Evolutionary conservation across 495 filamentous ascomycete genomes (phyloP).

Genomic region (Cetradonia linearis): DNA sequence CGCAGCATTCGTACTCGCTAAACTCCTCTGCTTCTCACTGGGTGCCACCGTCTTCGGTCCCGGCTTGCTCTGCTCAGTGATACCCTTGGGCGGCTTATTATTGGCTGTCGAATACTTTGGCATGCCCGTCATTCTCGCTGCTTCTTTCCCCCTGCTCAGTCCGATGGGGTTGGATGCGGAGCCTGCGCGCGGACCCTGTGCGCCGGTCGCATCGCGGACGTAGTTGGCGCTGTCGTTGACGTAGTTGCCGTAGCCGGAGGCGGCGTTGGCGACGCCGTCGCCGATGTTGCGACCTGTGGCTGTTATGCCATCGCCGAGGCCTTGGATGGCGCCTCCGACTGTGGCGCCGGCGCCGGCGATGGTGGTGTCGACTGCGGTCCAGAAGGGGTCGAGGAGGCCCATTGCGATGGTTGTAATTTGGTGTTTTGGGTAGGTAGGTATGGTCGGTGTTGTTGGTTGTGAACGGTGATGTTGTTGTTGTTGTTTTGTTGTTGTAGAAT

Average conservation of each 20-base stretch:
- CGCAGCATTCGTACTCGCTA: constrained; percentile 10
- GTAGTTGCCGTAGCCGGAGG: constrained; percentile 33
- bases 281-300: constrained; percentile 29
- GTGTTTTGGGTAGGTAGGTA: background rate
- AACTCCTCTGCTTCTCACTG: constrained; percentile 1
- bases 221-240: constrained; percentile 39
- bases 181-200: constrained; percentile 28
- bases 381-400: constrained; percentile 25
- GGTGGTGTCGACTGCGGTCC: constrained; percentile 19
- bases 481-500: background rate
- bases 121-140: constrained; percentile 13
- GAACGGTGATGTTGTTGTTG: background rate
- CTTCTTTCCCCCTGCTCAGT: constrained; percentile 20
- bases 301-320: constrained; percentile 25
- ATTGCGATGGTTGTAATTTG: constrained; percentile 5
- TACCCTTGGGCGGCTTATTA: background rate
- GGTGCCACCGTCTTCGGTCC: background rate
- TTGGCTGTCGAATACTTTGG: constrained; percentile 8
- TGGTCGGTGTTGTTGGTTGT: background rate
- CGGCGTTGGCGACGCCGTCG: constrained; percentile 31
- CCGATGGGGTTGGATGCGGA: constrained; percentile 37
- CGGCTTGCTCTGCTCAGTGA: background rate
- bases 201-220: constrained; percentile 37
- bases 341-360: constrained; percentile 21
- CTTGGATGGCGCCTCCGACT: constrained; percentile 24